phyloP scores from a whole-genome alignment of 2,329 filamentous ascomycete species.

The Colletotrichum sp. region DNA sequence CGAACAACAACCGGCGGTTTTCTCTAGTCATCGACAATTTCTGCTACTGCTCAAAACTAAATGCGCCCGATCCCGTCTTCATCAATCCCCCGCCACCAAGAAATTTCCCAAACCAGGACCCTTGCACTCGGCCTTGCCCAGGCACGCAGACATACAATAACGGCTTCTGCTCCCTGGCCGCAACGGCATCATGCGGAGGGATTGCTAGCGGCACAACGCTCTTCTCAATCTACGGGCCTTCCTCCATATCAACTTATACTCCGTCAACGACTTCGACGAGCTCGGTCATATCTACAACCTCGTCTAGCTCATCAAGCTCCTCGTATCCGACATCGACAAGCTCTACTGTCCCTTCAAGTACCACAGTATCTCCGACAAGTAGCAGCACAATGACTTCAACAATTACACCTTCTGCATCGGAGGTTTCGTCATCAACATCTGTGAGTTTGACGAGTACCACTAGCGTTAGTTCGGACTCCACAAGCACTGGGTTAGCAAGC shows the following conservation, averaged over 20 bases:
- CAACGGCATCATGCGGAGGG: background rate
- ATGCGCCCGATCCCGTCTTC: background rate
- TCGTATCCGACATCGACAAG: background rate
- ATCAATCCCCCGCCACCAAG: background rate
- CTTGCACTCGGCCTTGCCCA: background rate
- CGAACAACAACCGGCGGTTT: background rate
- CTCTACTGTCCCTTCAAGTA: background rate
- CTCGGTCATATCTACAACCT: background rate
- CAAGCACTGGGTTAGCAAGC: background rate
- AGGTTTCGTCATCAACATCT: background rate
- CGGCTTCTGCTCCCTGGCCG: rapidly evolving
- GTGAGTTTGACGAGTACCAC: background rate
- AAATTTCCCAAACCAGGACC: rapidly evolving
- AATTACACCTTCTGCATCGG: background rate
- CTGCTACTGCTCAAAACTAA: background rate
- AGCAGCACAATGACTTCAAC: background rate
- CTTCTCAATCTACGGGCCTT: background rate
- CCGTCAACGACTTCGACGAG: background rate
- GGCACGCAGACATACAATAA: background rate
- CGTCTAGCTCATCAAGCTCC: background rate
- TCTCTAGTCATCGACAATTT: background rate
- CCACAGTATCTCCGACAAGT: background rate
- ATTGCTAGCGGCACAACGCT: background rate
- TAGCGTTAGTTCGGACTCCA: background rate
- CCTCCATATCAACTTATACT: background rate